phyloP scores from a whole-genome alignment of 169 alveolate species.

The Plasmodium relictum region DNA sequence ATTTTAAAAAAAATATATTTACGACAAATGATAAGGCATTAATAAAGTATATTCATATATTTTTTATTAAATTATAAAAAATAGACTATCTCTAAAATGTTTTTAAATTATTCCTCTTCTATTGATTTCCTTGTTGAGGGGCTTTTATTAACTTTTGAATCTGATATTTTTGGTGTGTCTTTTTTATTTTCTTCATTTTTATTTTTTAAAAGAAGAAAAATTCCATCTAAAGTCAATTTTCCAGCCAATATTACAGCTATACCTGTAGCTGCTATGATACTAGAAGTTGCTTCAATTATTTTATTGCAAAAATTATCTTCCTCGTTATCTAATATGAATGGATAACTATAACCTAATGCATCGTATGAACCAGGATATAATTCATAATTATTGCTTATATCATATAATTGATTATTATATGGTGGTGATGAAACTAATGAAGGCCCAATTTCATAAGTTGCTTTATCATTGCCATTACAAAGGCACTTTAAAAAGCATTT shows the following conservation, averaged over 20 bases:
- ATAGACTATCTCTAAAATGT: too few relatives aligned
- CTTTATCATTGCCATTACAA: constrained; percentile 39
- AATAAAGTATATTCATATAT: too few relatives aligned
- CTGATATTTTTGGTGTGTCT: too few relatives aligned
- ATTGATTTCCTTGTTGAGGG: too few relatives aligned
- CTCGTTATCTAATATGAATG: constrained; percentile 16
- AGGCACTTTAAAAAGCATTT: constrained; percentile 44
- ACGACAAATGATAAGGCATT: too few relatives aligned
- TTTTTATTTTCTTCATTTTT: not conserved
- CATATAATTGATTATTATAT: constrained; percentile 12
- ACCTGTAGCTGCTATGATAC: constrained; percentile 64
- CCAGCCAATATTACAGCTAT: constrained; percentile 62
- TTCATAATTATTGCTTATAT: constrained; percentile 2
- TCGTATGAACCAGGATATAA: constrained; percentile 5
- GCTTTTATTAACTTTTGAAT: too few relatives aligned
- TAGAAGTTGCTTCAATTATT: constrained; percentile 61
- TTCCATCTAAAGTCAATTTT: constrained; percentile 59
- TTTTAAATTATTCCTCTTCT: too few relatives aligned
- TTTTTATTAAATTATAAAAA: too few relatives aligned
- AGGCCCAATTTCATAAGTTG: constrained; percentile 33
- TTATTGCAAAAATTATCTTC: constrained; percentile 17
- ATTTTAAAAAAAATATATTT: too few relatives aligned
- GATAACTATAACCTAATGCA: constrained; percentile 14
- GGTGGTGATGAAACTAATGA: not conserved
- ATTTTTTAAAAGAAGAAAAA: constrained; percentile 22